Percentiles rank a stretch among this genome's conserved stretches.
Evolutionary conservation across 1,139 yeast genomes (phyloP).

Genomic region (Torulaspora pretoriensis): DNA sequence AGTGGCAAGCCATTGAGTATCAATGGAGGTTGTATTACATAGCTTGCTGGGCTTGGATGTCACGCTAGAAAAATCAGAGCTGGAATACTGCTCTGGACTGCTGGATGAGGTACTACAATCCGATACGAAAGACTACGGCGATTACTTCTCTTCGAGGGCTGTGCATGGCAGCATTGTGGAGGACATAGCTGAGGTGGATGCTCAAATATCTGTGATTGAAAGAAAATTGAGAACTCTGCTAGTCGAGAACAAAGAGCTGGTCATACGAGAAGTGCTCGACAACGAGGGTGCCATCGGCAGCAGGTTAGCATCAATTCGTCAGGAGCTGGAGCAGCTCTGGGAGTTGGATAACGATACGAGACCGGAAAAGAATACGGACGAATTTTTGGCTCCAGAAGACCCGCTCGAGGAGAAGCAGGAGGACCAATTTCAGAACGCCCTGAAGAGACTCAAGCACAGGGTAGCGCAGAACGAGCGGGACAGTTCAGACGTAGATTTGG

Average conservation of each 20-base stretch:
- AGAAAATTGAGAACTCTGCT: slow-evolving; percentile 37
- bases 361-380: slow-evolving; percentile 11
- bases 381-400: slow-evolving; percentile 18
- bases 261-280: slow-evolving; percentile 37
- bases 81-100: slow-evolving; percentile 16
- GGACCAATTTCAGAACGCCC: slow-evolving; percentile 36
- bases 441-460: slow-evolving; percentile 29
- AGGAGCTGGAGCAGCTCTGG: slow-evolving; percentile 37
- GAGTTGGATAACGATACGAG: slow-evolving; percentile 35
- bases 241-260: slow-evolving; percentile 33
- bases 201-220: slow-evolving; percentile 40
- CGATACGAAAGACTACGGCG: slow-evolving; percentile 22
- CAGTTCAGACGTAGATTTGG: slow-evolving; percentile 32
- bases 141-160: slow-evolving; percentile 32
- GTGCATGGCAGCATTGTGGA: slow-evolving; percentile 36
- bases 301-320: slow-evolving; percentile 30
- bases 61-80: slow-evolving; percentile 12
- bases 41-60: slow-evolving; percentile 4
- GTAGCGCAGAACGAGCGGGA: slow-evolving; percentile 14
- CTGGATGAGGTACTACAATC: slow-evolving; percentile 25
- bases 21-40: slow-evolving; percentile 13
- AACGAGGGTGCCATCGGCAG: slow-evolving; percentile 20
- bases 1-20: not conserved
- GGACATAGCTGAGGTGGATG: slow-evolving; percentile 49
- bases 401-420: slow-evolving; percentile 23